Percentiles rank a stretch among this genome's conserved stretches.
Conservation (phyloP, 352 stramenopile species). For the Pythium insidiosum region DNA sequence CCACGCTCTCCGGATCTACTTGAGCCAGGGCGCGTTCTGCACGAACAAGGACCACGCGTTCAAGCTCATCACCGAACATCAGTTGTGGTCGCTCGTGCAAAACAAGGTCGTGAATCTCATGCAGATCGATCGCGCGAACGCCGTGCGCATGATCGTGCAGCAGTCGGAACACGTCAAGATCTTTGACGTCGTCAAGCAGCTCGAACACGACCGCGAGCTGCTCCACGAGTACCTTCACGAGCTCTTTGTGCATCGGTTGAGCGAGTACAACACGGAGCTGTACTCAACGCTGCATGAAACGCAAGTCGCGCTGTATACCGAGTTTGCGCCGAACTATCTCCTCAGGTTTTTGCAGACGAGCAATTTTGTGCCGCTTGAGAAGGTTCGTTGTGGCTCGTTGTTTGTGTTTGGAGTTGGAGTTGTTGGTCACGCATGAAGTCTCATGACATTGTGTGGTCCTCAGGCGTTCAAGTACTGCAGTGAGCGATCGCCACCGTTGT, state of each 20-base stretch:
- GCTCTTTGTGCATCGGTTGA: conserved; percentile 54
- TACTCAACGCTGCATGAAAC: conserved; percentile 66
- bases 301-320: conserved; percentile 65
- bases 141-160: conserved; percentile 72
- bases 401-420: no score
- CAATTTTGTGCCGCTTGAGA: conserved; percentile 78
- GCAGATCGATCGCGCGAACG: conserved; percentile 60
- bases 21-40: conserved; percentile 78
- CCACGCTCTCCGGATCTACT: conserved; percentile 74
- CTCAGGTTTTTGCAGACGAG: conserved; percentile 75
- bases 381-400: conserved; percentile 39
- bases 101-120: conserved; percentile 76
- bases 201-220: conserved; percentile 54
- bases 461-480: conserved; percentile 77
- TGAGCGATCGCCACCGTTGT: conserved; percentile 58
- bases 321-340: conserved; percentile 53
- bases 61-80: conserved; percentile 77
- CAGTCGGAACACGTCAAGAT: conserved; percentile 80
- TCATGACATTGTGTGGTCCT: neutral
- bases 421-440: no score
- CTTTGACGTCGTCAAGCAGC: conserved; percentile 62
- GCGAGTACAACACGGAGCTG: conserved; percentile 74
- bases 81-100: conserved; percentile 68
- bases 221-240: conserved; percentile 76
- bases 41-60: conserved; percentile 84